Conservation (phyloP, 2,329 filamentous ascomycete species). For the Hymenoscyphus linearis region DNA sequence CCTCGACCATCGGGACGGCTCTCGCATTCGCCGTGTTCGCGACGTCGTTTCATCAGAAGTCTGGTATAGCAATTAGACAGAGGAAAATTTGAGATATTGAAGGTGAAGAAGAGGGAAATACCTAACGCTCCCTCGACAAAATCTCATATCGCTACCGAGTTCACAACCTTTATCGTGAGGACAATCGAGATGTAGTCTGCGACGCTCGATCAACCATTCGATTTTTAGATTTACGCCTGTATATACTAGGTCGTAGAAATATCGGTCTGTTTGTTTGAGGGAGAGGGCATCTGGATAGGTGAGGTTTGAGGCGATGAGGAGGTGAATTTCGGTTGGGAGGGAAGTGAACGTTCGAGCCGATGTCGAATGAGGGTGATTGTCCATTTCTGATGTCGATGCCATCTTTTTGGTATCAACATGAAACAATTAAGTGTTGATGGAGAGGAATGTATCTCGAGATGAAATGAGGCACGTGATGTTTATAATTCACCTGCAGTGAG, state of each 20-base stretch:
- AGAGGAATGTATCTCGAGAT: neutral
- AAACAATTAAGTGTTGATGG: neutral
- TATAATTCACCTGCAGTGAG: neutral
- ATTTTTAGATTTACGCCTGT: slow-evolving; percentile 63
- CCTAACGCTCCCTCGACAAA: slow-evolving; percentile 56
- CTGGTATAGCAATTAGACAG: slow-evolving; percentile 31
- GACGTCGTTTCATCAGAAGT: slow-evolving; percentile 52
- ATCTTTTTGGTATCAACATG: neutral
- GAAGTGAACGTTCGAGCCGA: slow-evolving; percentile 19
- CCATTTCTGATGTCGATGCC: neutral
- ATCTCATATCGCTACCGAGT: slow-evolving; percentile 52
- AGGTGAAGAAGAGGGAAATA: slow-evolving; percentile 31
- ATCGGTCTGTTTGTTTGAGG: slow-evolving; percentile 59
- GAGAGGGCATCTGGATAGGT: slow-evolving; percentile 67
- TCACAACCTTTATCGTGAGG: slow-evolving; percentile 55
- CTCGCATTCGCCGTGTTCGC: slow-evolving; percentile 58
- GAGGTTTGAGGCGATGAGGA: slow-evolving; percentile 54
- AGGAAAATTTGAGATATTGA: too few relatives aligned
- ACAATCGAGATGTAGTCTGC: slow-evolving; percentile 58
- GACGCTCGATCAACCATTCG: slow-evolving; percentile 62
- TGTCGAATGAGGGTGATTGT: neutral
- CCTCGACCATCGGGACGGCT: slow-evolving; percentile 24
- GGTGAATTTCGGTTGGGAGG: slow-evolving; percentile 63
- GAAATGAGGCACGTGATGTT: neutral
- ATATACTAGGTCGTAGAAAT: slow-evolving; percentile 60